Base-by-base conservation (phyloP, 176 grass and related monocot species). In the Canna indica region DNA sequence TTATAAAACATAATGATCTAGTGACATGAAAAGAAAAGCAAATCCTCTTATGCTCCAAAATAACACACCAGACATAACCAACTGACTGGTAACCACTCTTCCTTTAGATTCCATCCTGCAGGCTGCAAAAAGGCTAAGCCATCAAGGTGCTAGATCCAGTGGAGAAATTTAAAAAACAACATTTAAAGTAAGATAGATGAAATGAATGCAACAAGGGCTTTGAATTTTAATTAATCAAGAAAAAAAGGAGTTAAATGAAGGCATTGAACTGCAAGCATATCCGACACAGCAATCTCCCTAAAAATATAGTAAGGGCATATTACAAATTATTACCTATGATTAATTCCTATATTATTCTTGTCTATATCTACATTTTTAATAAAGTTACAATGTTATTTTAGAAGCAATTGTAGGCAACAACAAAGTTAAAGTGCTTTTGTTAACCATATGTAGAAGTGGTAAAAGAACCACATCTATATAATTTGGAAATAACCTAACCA, bases 11-110 rank as follows among this genome's bases (percentile, higher is more conserved):
- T 53, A 34, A 27, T 36, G 16, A 47, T 62, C 29, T 36, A 18
- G 28, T 73, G 59, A 50, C 39, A 80, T 54, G 63, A 50, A 61
- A 18, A 64, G 34, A 76, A 34, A 11, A 74, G 36, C 12, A 75
- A 76, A 66, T 10, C 31, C 60, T 22, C 14, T 6, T 68, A 64
- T 44, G 26, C 39, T 67, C 32, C 63, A 56, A 60, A 32, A 60
- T 70, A 85, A 60, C 67, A 74, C 87, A 97, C 94, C 82, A 97
- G 83, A 81, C 94, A 97, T 68, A 97, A 45, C 94, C 94, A 97
- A 78, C 89, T 84, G 56, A 83, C 84, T 47, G 94, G 94, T 74
- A 97, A 73, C 77, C 89, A 97, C 41, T 90, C 94, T 88, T 93
- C 68, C 80, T 92, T 90, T 50, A 97, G 65, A 64, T 87, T 85